phyloP scores from a whole-genome alignment of 495 filamentous ascomycete genomes.

The Oleoguttula mirabilis region DNA sequence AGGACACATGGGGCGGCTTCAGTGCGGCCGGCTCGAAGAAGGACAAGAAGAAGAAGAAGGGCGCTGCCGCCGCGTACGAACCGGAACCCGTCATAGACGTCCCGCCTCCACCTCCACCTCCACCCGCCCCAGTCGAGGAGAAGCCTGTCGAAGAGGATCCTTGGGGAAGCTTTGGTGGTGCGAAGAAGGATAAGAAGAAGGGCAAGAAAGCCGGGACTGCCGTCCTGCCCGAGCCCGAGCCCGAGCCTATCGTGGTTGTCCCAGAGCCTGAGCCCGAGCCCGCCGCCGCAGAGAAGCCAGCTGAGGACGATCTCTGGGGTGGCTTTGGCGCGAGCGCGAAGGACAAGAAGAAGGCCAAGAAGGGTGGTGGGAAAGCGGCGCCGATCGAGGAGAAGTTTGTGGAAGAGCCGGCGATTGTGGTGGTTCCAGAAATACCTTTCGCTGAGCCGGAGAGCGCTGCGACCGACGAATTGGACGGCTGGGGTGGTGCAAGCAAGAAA shows the following conservation, averaged over 20 bases:
- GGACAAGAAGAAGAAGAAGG: slow-evolving; percentile 24
- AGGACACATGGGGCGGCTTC: slow-evolving; percentile 18
- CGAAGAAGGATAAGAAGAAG: slow-evolving; percentile 25
- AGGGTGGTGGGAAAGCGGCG: slow-evolving; percentile 4
- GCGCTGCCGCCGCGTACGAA: slow-evolving; percentile 1
- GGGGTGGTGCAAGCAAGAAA: slow-evolving; percentile 21
- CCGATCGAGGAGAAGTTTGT: slow-evolving; percentile 1
- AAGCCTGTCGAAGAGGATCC: slow-evolving; percentile 2
- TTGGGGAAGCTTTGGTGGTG: background rate
- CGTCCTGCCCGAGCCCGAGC: slow-evolving; percentile 7
- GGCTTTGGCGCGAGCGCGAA: background rate
- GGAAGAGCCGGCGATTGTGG: slow-evolving; percentile 17
- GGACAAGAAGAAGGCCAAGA: slow-evolving; percentile 25
- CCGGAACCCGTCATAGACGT: slow-evolving; percentile 11
- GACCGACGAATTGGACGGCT: slow-evolving; percentile 21
- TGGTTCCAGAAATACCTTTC: slow-evolving; percentile 13
- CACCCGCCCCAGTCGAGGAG: slow-evolving; percentile 8
- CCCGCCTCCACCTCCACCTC: slow-evolving; percentile 21
- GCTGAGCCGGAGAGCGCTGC: slow-evolving; percentile 18
- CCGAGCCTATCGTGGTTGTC: background rate
- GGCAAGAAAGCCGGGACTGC: slow-evolving; percentile 5
- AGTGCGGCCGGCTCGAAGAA: slow-evolving; percentile 16
- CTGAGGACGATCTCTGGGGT: slow-evolving; percentile 24
- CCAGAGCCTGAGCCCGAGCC: background rate
- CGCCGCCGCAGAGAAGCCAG: slow-evolving; percentile 16